Conservation (phyloP, 2,329 filamentous ascomycete species). For the Aphanocladium album region DNA sequence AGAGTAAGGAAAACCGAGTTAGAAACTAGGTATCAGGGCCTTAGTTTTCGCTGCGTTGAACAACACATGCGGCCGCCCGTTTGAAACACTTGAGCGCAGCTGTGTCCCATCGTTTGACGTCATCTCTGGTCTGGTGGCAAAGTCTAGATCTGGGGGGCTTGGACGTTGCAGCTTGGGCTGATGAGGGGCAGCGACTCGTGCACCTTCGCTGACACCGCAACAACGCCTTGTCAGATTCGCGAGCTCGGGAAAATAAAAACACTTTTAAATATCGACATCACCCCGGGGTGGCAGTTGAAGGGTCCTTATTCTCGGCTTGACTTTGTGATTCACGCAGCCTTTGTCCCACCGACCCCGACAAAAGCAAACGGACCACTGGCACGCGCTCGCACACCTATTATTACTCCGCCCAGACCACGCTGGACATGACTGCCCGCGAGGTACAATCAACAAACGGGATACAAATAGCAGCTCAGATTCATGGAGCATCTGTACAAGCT, state of each 20-base stretch:
- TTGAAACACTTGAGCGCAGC: background rate
- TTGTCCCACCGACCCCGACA: too few relatives aligned
- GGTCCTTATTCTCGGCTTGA: too few relatives aligned
- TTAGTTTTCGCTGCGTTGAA: too few relatives aligned
- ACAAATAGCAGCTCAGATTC: background rate
- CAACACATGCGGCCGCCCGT: too few relatives aligned
- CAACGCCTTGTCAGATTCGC: background rate
- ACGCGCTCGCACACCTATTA: too few relatives aligned
- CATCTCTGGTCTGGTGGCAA: constrained; percentile 1
- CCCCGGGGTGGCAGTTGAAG: too few relatives aligned
- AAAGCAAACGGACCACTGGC: background rate
- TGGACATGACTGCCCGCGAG: background rate
- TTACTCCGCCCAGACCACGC: too few relatives aligned
- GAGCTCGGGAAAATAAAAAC: too few relatives aligned
- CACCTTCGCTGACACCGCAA: background rate
- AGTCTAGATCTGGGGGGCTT: background rate
- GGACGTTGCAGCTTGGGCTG: background rate
- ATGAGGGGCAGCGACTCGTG: background rate
- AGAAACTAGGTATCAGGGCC: too few relatives aligned
- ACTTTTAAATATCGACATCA: too few relatives aligned
- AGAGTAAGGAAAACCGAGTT: too few relatives aligned
- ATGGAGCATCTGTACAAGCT: background rate
- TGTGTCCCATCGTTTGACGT: background rate
- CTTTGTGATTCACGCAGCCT: background rate
- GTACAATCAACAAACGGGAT: background rate